Conservation (phyloP, 176 grass and related monocot species). For the Eragrostis curvula region DNA sequence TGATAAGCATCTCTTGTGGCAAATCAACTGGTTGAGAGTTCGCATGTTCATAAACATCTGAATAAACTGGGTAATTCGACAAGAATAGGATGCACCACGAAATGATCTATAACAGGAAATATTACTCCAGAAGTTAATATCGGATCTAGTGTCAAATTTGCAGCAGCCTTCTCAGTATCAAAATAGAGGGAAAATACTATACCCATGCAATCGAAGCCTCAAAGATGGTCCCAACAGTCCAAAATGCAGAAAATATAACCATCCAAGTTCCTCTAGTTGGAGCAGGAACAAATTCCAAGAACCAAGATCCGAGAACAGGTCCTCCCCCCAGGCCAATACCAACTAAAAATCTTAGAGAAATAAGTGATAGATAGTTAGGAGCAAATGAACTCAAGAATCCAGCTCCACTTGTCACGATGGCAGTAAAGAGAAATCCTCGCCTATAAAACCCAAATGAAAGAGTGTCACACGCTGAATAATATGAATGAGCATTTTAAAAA, state of each 20-base stretch:
- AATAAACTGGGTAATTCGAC: neutral
- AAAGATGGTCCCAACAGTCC: slow-evolving; percentile 92
- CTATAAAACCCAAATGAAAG: slow-evolving; percentile 53
- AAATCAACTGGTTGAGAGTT: neutral
- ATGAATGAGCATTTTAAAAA: slow-evolving; percentile 17
- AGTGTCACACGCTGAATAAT: slow-evolving; percentile 26
- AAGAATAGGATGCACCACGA: neutral
- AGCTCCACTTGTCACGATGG: slow-evolving; percentile 79
- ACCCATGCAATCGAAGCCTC: slow-evolving; percentile 99
- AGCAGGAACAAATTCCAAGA: slow-evolving; percentile 96
- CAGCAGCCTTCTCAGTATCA: neutral
- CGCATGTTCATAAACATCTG: slow-evolving; percentile 8
- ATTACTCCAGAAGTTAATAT: slow-evolving; percentile 8
- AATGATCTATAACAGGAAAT: slow-evolving; percentile 14
- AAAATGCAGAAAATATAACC: slow-evolving; percentile 91
- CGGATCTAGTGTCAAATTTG: neutral
- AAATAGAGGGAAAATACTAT: slow-evolving; percentile 24
- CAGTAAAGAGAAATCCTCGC: slow-evolving; percentile 96
- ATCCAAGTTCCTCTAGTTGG: slow-evolving; percentile 95
- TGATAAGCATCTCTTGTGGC: neutral
- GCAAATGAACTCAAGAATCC: slow-evolving; percentile 85
- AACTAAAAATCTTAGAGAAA: slow-evolving; percentile 84
- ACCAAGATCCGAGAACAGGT: slow-evolving; percentile 93
- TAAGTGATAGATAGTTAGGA: slow-evolving; percentile 75
- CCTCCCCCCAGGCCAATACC: slow-evolving; percentile 94